phyloP scores from a whole-genome alignment of 192 early-diverging fungal genomes.

The Coemansia sp. region DNA sequence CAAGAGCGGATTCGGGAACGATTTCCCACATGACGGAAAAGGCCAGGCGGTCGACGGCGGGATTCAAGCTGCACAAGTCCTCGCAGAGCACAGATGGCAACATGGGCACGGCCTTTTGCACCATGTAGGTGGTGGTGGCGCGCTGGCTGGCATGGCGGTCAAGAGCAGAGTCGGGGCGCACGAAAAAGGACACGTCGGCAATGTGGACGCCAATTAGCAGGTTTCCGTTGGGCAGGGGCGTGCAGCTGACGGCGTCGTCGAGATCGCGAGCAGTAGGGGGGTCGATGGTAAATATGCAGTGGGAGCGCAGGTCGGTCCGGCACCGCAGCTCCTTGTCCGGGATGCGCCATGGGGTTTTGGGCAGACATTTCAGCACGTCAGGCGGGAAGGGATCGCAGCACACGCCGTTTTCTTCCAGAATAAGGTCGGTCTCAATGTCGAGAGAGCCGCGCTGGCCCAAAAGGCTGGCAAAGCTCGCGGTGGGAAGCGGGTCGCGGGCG shows the following conservation, averaged over 20 bases:
- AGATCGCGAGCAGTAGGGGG: constrained; percentile 54
- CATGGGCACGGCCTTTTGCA: constrained; percentile 91
- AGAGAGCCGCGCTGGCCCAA: constrained; percentile 77
- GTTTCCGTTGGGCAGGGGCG: constrained; percentile 34
- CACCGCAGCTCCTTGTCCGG: constrained; percentile 61
- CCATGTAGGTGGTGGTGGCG: constrained; percentile 92
- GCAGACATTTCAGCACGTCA: constrained; percentile 70
- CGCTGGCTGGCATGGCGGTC: constrained; percentile 80
- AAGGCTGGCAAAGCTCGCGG: constrained; percentile 25
- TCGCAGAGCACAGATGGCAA: constrained; percentile 82
- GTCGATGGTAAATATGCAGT: constrained; percentile 86
- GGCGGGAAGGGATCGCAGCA: constrained; percentile 66
- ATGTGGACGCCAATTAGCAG: constrained; percentile 71
- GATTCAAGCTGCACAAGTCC: constrained; percentile 77
- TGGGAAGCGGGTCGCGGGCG: constrained; percentile 9
- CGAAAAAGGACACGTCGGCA: constrained; percentile 96
- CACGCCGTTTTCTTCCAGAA: constrained; percentile 82
- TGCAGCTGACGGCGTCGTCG: constrained; percentile 51
- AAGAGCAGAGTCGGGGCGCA: constrained; percentile 70
- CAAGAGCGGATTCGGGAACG: constrained; percentile 56
- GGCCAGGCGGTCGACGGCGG: constrained; percentile 84
- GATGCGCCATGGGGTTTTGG: constrained; percentile 71
- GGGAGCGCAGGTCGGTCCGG: constrained; percentile 69
- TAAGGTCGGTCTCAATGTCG: constrained; percentile 70
- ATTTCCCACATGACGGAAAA: constrained; percentile 70